phyloP scores from a whole-genome alignment of 108 stramenopile genomes.

The Nannochloropsis oceanica region DNA sequence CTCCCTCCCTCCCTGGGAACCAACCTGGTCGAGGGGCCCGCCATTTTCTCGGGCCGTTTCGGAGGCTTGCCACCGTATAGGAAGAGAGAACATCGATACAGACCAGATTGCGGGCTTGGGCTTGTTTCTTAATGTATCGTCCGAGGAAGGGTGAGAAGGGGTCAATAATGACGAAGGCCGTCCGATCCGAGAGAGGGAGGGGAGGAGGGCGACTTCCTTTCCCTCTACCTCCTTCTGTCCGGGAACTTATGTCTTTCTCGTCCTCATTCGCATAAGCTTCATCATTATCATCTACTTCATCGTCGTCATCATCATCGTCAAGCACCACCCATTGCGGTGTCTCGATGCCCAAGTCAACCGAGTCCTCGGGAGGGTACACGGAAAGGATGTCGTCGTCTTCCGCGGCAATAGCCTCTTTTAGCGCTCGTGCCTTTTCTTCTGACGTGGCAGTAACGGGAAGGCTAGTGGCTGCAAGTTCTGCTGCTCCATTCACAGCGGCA shows the following conservation, averaged over 20 bases:
- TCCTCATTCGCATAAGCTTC: background rate
- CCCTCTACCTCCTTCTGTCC: too few relatives aligned
- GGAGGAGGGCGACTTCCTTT: background rate
- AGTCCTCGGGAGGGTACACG: background rate
- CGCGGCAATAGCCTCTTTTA: background rate
- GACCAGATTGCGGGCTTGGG: background rate
- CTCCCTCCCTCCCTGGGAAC: too few relatives aligned
- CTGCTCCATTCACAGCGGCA: too few relatives aligned
- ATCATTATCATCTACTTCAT: background rate
- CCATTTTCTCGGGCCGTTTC: background rate
- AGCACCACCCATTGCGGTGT: background rate
- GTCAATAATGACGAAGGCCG: background rate
- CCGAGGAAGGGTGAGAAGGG: background rate
- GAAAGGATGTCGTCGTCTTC: background rate
- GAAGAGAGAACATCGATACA: background rate
- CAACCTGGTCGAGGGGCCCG: background rate
- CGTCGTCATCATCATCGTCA: background rate
- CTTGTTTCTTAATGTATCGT: background rate
- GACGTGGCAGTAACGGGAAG: too few relatives aligned
- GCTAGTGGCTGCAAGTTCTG: too few relatives aligned
- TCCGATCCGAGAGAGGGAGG: background rate
- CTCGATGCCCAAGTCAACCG: background rate
- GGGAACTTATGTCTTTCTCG: background rate
- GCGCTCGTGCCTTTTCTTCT: background rate
- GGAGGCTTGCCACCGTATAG: background rate